Evolutionary conservation across 345 rosid species (phyloP).

Genomic region (Acer yangbiense): DNA sequence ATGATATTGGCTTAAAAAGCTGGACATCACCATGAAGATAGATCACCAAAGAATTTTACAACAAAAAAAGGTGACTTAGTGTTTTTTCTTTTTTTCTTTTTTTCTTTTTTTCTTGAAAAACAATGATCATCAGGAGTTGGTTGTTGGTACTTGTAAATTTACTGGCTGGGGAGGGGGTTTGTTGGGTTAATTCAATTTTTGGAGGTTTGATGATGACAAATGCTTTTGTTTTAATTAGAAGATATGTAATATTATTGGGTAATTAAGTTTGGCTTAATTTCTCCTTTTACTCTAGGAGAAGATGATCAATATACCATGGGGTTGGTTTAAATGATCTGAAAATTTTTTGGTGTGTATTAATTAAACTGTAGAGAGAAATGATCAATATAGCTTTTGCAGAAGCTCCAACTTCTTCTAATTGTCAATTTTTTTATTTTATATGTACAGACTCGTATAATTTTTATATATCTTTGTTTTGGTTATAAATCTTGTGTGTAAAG

Average conservation of each 20-base stretch:
- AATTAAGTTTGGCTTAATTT: neutral
- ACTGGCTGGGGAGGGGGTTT: neutral
- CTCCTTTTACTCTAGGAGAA: neutral
- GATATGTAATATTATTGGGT: conserved; percentile 2
- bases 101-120: neutral
- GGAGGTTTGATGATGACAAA: conserved; percentile 2
- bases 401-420: neutral
- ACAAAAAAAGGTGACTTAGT: conserved; percentile 24
- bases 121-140: neutral
- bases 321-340: conserved; percentile 14
- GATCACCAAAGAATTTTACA: neutral
- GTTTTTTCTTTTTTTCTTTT: neutral
- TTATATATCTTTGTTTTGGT: neutral
- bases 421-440: too few relatives aligned
- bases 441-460: neutral
- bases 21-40: conserved; percentile 53
- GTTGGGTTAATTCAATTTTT: conserved; percentile 22
- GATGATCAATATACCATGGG: neutral
- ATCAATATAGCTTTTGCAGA: neutral
- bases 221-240: neutral
- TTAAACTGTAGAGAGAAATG: conserved; percentile 7
- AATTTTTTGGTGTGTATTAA: neutral
- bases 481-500: conserved; percentile 5
- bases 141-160: conserved; percentile 17
- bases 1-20: conserved; percentile 71